These are phyloP conservation scores for Dothidotthia symphoricarpi DNA, from an alignment of 2,329 filamentous ascomycete species.

Conservation along the genomic window DNA sequence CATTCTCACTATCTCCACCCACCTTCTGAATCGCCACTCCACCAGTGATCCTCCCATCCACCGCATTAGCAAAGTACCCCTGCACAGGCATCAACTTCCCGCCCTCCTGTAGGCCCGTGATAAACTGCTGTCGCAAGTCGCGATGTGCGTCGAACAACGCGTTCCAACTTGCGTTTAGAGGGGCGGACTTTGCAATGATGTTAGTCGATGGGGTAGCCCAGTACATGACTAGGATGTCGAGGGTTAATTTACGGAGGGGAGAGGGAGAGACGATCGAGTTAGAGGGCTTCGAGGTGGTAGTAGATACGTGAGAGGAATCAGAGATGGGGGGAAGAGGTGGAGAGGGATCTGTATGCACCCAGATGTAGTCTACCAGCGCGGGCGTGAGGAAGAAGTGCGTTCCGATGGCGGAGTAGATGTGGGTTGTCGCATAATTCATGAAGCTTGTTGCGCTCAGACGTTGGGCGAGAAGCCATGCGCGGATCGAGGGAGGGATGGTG, in stretches of 20 bases:
- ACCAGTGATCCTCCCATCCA: no score
- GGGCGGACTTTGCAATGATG: constrained; percentile 3
- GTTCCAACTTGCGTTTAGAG: constrained; percentile 8
- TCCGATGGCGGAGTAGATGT: constrained; percentile 13
- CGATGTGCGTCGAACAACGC: constrained; percentile 7
- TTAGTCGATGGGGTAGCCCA: constrained; percentile 8
- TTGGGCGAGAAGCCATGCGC: constrained; percentile 18
- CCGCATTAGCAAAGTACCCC: constrained; percentile 6
- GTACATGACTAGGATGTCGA: constrained; percentile 9
- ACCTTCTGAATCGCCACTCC: no score
- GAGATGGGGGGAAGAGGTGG: no score
- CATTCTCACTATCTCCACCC: no score
- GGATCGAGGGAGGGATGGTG: constrained; percentile 9
- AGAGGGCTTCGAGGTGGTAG: neutral
- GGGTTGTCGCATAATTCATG: constrained; percentile 14
- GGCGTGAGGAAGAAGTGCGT: constrained; percentile 12
- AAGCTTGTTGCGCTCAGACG: constrained; percentile 11
- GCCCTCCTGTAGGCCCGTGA: constrained; percentile 11
- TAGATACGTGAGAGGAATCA: no score
- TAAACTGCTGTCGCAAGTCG: constrained; percentile 13
- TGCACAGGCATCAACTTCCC: constrained; percentile 1
- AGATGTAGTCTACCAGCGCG: constrained; percentile 9
- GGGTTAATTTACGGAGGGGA: constrained; percentile 10
- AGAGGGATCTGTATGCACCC: constrained; percentile 7
- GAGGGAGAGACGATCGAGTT: neutral